Conservation (phyloP, 495 filamentous ascomycete species). For the Podospora tetraspora region DNA sequence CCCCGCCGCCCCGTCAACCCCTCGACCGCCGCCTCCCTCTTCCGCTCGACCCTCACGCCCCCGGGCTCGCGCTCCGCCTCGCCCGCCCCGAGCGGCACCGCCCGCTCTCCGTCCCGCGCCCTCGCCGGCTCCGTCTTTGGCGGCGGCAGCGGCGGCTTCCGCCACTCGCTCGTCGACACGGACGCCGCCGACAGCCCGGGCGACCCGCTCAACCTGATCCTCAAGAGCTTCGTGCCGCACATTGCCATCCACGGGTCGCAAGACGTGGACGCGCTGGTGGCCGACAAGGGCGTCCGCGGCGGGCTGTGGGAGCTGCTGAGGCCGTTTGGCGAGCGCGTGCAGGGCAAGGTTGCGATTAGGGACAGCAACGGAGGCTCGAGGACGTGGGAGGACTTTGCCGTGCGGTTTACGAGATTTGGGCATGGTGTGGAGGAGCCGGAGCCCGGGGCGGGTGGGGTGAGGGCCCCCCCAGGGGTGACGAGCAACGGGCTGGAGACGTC, state of each 20-base stretch:
- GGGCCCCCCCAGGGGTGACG: slow-evolving; percentile 23
- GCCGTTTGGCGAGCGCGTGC: slow-evolving; percentile 85
- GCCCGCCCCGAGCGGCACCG: slow-evolving; percentile 40
- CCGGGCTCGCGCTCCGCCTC: slow-evolving; percentile 53
- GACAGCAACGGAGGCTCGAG: slow-evolving; percentile 81
- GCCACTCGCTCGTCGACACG: slow-evolving; percentile 43
- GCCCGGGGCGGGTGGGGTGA: slow-evolving; percentile 29
- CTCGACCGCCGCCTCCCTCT: slow-evolving; percentile 53
- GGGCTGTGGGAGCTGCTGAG: slow-evolving; percentile 80
- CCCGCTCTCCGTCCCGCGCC: slow-evolving; percentile 51
- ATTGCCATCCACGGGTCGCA: slow-evolving; percentile 75
- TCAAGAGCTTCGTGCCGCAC: slow-evolving; percentile 80
- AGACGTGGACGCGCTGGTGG: slow-evolving; percentile 75
- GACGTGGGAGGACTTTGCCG: slow-evolving; percentile 82
- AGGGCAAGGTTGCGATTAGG: slow-evolving; percentile 81
- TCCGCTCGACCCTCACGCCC: slow-evolving; percentile 52
- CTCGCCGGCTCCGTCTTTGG: slow-evolving; percentile 46
- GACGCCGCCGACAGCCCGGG: slow-evolving; percentile 45
- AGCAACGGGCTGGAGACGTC: slow-evolving; percentile 23
- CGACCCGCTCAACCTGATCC: slow-evolving; percentile 68
- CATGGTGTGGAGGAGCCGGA: slow-evolving; percentile 55
- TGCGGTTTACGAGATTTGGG: slow-evolving; percentile 69
- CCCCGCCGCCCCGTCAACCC: slow-evolving; percentile 45
- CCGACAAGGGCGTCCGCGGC: slow-evolving; percentile 75
- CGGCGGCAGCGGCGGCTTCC: slow-evolving; percentile 26